These are phyloP conservation scores for Aspergillus baeticus DNA, from an alignment of 495 filamentous ascomycete genomes.

Conservation along the genomic window DNA sequence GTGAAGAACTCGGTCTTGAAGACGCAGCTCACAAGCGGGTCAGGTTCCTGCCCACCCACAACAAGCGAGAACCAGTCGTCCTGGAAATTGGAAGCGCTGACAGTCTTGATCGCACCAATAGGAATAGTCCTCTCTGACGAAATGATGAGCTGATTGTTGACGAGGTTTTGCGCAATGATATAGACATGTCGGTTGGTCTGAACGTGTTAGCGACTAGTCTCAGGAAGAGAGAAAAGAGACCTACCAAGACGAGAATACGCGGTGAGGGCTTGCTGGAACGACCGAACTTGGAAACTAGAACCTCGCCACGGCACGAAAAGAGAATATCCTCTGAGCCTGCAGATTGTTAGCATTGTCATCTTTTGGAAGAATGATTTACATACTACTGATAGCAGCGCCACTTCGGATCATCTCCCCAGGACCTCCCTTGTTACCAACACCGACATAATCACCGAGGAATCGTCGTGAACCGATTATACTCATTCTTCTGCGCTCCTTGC, in stretches of 20 bases:
- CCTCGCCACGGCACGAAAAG: conserved; percentile 88
- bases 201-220: conserved; percentile 10
- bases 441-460: conserved; percentile 95
- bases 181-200: conserved; percentile 82
- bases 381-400: conserved; percentile 59
- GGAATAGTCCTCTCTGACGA: conserved; percentile 77
- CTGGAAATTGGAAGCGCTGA: conserved; percentile 72
- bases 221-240: conserved; percentile 15
- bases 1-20: conserved; percentile 98
- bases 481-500: conserved; percentile 89
- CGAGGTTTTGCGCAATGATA: conserved; percentile 78
- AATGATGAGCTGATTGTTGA: conserved; percentile 79
- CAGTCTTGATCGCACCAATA: conserved; percentile 80
- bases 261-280: conserved; percentile 91
- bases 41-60: conserved; percentile 85
- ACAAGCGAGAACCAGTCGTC: conserved; percentile 98
- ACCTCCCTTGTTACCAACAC: conserved; percentile 74
- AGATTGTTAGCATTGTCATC: conserved; percentile 10
- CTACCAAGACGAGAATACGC: conserved; percentile 74
- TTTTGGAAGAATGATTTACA: conserved; percentile 10
- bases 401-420: conserved; percentile 79
- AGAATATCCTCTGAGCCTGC: conserved; percentile 66
- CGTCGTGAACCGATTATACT: conserved; percentile 86
- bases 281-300: conserved; percentile 90
- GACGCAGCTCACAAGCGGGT: conserved; percentile 86